These are phyloP conservation scores for Jamesozyma rosinii DNA, from an alignment of 805 yeast species.

Conservation along the genomic window DNA sequence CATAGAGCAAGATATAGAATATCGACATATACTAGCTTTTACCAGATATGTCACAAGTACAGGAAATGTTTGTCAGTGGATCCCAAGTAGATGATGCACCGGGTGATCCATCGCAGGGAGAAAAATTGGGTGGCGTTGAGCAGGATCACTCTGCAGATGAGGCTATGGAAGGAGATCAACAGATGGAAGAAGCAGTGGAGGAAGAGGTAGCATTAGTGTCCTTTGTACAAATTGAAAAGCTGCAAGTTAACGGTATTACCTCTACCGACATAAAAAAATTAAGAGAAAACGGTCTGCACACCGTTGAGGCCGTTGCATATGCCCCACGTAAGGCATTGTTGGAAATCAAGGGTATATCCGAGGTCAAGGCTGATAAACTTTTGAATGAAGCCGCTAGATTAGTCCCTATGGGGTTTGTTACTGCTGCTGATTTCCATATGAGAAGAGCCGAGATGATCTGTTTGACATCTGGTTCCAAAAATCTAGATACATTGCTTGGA, in stretches of 20 bases:
- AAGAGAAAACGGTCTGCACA: slow-evolving; percentile 73
- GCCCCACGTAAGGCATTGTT: slow-evolving; percentile 76
- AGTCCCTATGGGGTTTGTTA: slow-evolving; percentile 94
- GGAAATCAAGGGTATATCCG: slow-evolving; percentile 84
- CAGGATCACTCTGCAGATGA: neutral
- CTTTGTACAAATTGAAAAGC: slow-evolving; percentile 29
- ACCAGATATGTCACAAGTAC: slow-evolving; percentile 10
- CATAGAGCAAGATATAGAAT: neutral
- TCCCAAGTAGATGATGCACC: slow-evolving; percentile 12
- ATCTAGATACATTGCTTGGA: slow-evolving; percentile 82
- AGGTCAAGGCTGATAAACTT: slow-evolving; percentile 84
- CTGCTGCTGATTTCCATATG: slow-evolving; percentile 89
- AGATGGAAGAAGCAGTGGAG: slow-evolving; percentile 17
- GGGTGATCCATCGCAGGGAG: slow-evolving; percentile 12
- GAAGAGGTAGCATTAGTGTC: slow-evolving; percentile 40
- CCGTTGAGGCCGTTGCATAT: slow-evolving; percentile 88
- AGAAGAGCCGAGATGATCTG: slow-evolving; percentile 86
- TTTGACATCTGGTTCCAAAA: slow-evolving; percentile 90
- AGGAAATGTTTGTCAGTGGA: neutral
- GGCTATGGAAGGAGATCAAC: slow-evolving; percentile 1
- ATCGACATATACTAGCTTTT: no score
- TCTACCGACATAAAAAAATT: slow-evolving; percentile 69
- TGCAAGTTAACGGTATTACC: slow-evolving; percentile 77
- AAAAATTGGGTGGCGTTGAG: slow-evolving; percentile 4
- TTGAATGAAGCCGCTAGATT: slow-evolving; percentile 72